Evolutionary conservation across 371 early-diverging fungal species (phyloP), one percentile per base, ranked within the genome.

Genomic region (Mucor circinelloides): DNA sequence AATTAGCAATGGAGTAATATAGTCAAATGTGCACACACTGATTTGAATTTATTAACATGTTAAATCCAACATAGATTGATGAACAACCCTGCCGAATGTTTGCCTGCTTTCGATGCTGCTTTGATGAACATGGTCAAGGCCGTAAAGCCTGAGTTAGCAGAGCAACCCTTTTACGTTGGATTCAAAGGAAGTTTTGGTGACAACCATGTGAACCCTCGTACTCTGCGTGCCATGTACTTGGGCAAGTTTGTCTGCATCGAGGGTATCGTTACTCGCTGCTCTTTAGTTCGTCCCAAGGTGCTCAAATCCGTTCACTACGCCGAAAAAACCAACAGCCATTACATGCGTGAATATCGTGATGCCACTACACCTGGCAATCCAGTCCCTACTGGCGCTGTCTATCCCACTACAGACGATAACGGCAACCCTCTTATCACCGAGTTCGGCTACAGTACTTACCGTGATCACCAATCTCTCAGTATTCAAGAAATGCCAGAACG

Each of bases 401-500:
- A 93, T 63, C 91, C 93, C n/a, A 94, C 95, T 1, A 87, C 90
- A 72, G 99, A 99, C 78, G 93, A 91, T n/a, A 89, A 93, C 46
- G 97, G 97, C 15, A 93, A 96, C 73, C 88, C 93, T 12, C 78
- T 99, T 57, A 90, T 90, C 3, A 95, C 99, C 2, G 99, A 99
- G 79, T 99, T 92, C 78, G 99, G 99, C 21, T 87, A 90, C 72
- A 95, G 94, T 60, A 88, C 89, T 7, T 99, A 99, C 79, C 83
- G 94, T 15, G 98, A 99, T 82, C 95, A 95, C 73, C 99, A 99
- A 81, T 95, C 94, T 3, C 86, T 98, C 65, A 93, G 90, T 62
- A 86, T 99, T 46, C 99, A 99, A 83, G 99, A 99, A 85, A 99
- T 99, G 99, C 99, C 99, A 0, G 99, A 99, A 81, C 91, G 97